Conservation (phyloP, 495 filamentous ascomycete species). For the Penicillium cataractarum region DNA sequence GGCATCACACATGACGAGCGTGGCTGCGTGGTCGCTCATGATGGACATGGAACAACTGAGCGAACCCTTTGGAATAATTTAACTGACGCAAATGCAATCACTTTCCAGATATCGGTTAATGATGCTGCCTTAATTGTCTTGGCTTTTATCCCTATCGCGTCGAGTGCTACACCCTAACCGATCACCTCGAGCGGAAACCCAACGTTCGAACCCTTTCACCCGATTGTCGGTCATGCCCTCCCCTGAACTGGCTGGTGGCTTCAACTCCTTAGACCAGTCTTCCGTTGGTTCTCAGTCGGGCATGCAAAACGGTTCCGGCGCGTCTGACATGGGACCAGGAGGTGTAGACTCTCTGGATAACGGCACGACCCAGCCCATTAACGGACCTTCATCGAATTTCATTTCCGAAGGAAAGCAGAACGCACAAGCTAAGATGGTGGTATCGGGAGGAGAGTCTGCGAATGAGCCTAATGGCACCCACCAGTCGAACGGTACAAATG, state of each 20-base stretch:
- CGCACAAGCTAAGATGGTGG: constrained; percentile 59
- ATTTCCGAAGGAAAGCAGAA: constrained; percentile 62
- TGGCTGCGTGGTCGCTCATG: constrained; percentile 20
- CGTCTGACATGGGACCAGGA: constrained; percentile 25
- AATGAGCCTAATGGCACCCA: constrained; percentile 38
- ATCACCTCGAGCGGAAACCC: constrained; percentile 27
- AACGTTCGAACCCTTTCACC: constrained; percentile 13
- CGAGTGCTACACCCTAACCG: constrained; percentile 24
- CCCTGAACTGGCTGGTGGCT: constrained; percentile 34
- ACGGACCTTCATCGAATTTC: constrained; percentile 38
- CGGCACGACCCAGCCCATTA: constrained; percentile 27
- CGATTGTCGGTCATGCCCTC: constrained; percentile 41
- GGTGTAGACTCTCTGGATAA: constrained; percentile 31
- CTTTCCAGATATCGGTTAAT: constrained; percentile 32
- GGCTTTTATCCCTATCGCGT: constrained; percentile 28
- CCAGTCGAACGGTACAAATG: constrained; percentile 45
- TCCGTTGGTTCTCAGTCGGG: constrained; percentile 32
- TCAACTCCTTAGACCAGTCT: constrained; percentile 30
- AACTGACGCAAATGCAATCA: constrained; percentile 24
- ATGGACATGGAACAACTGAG: background rate
- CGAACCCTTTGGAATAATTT: background rate
- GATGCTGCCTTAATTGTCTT: constrained; percentile 40
- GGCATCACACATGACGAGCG: constrained; percentile 5
- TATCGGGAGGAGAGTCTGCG: constrained; percentile 46
- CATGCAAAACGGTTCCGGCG: constrained; percentile 31